Base-by-base conservation (phyloP, 1,284 basidiomycete species). In the Dichomitus squalens region DNA sequence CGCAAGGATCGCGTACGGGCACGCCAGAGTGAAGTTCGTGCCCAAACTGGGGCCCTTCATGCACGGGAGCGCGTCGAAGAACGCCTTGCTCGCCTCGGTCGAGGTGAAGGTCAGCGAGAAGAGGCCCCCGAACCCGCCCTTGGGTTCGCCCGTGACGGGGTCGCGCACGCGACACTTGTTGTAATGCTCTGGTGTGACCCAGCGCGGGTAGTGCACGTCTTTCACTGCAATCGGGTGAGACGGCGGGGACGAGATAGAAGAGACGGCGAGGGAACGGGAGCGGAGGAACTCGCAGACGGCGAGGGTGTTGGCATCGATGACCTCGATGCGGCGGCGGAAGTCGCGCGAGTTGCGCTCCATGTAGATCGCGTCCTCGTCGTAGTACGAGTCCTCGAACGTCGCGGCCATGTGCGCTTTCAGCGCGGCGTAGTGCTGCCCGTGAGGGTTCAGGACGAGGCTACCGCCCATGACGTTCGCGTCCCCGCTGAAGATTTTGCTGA, bases 261-360 rank as follows among this genome's bases (percentile, higher is more conserved):
- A 72, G 14, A 70, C 76, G 18, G 74, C 73, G 34, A 81, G 59
- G 4, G 88, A 89, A 48, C 80, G 83, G 6, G 82, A 76, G 57
- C 79, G 81, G n/a, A 99, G 79, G 69, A 89, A 86, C 55, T 90
- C 87, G 68, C 93, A 96, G 47, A 97, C 78, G 27, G 84, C 84
- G 70, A 92, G 87, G 2, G 96, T 82, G 71, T 97, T 98, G 51
- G 75, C 72, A 73, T 99, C 93, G 72, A 98, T 94, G 54, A 79
- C 73, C 56, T 80, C 79, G 63, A 96, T 84, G 53, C 96, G 91
- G 8, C 78, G 77, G 50, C 83, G 78, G 77, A 98, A 98, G 75
- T 98, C 89, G 51, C 96, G 92, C 20, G 95, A 97, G 75, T 99
- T 99, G 65, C 96, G 90, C 73, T 99, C 96, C 89, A 99, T 92